Conservation (phyloP, 768 basidiomycete genomes). For the Lentinula boryana region DNA sequence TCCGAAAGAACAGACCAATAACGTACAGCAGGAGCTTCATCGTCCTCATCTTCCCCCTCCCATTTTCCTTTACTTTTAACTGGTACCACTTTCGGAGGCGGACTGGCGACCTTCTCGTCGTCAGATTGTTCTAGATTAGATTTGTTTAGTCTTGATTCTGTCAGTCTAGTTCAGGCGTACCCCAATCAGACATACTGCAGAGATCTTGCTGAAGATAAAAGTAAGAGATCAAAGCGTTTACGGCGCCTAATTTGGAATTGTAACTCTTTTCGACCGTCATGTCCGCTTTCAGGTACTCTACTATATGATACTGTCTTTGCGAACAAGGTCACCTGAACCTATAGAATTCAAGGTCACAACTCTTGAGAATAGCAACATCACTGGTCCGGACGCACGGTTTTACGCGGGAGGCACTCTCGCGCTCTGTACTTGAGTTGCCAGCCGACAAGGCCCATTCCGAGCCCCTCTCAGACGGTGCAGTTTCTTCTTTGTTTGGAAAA, state of each 20-base stretch:
- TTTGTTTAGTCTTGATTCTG: not conserved
- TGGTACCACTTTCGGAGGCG: slow-evolving; percentile 19
- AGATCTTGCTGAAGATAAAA: not conserved
- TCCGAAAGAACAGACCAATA: not conserved
- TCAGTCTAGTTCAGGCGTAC: slow-evolving; percentile 18
- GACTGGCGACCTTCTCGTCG: slow-evolving; percentile 22
- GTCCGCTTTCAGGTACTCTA: not conserved
- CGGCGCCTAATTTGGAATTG: not conserved
- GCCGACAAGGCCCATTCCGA: slow-evolving; percentile 37
- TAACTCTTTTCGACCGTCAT: not conserved
- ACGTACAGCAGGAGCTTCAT: slow-evolving; percentile 71
- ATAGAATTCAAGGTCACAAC: slow-evolving; percentile 21
- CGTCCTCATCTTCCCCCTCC: slow-evolving; percentile 91
- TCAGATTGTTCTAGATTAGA: slow-evolving; percentile 29
- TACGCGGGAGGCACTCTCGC: slow-evolving; percentile 63
- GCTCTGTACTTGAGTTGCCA: slow-evolving; percentile 53
- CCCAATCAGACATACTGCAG: slow-evolving; percentile 40
- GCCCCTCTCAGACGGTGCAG: slow-evolving; percentile 65
- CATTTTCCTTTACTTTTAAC: slow-evolving; percentile 52
- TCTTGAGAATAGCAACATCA: slow-evolving; percentile 59
- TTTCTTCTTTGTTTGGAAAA: slow-evolving; percentile 67
- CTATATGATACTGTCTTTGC: not conserved
- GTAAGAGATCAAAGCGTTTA: not conserved
- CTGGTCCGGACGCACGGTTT: slow-evolving; percentile 67
- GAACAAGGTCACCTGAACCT: not conserved